phyloP scores from a whole-genome alignment of 768 basidiomycete genomes.

The Collybia sordida region DNA sequence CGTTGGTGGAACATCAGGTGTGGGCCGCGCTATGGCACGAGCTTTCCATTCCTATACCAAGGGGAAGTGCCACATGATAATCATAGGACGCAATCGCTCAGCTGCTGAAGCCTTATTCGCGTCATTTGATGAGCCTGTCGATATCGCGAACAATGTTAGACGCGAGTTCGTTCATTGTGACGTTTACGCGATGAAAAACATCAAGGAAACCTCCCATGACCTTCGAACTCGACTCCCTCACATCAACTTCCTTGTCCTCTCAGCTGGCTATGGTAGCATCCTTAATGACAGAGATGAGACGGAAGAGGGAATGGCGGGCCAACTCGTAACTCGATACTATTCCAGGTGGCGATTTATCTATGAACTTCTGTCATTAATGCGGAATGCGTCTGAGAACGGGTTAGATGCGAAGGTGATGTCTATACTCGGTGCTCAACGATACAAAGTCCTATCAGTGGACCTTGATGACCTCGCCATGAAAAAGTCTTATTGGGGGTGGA shows the following conservation, averaged over 20 bases:
- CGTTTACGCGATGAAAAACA: conserved; percentile 48
- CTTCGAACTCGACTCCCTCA: conserved; percentile 34
- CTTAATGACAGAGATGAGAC: conserved; percentile 38
- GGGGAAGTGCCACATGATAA: conserved; percentile 50
- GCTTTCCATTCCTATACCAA: conserved; percentile 45
- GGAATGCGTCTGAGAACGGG: conserved; percentile 40
- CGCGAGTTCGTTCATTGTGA: conserved; percentile 56
- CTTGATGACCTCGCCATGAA: conserved; percentile 50
- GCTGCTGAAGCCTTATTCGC: conserved; percentile 48
- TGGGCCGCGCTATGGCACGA: conserved; percentile 47
- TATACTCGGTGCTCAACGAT: conserved; percentile 35
- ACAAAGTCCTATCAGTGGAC: conserved; percentile 36
- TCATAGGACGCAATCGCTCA: conserved; percentile 49
- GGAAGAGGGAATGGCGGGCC: conserved; percentile 42
- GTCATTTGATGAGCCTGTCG: conserved; percentile 33
- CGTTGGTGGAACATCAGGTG: conserved; percentile 47
- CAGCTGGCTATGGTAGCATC: conserved; percentile 40
- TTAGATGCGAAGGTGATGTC: conserved; percentile 52
- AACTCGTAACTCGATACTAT: conserved; percentile 43
- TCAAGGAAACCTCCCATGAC: conserved; percentile 28
- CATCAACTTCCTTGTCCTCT: conserved; percentile 53
- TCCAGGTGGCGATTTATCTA: conserved; percentile 47
- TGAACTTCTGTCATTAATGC: conserved; percentile 45
- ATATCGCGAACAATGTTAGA: conserved; percentile 5
- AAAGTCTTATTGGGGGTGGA: conserved; percentile 29